A percentile compares a stretch with the other conserved stretches of the same genome.
phyloP scores from a whole-genome alignment of 768 basidiomycete genomes.

The Mycena crocata region DNA sequence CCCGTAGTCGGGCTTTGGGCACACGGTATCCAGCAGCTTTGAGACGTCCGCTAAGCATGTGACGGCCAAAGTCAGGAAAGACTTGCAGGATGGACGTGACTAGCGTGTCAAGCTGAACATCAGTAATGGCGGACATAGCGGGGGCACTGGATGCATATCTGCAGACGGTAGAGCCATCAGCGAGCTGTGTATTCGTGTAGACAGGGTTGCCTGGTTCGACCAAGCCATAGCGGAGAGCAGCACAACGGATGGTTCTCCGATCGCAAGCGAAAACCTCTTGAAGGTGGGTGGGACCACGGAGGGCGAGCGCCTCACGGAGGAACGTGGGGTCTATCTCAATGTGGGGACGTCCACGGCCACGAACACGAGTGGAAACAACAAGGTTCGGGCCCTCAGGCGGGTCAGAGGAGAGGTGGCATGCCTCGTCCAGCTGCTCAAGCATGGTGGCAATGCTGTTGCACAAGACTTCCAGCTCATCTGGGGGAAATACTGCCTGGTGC shows the following conservation, averaged over 20 bases:
- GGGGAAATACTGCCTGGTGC: slow-evolving; percentile 22
- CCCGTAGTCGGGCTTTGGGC: too few relatives aligned
- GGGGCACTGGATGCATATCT: neutral
- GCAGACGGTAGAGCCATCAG: neutral
- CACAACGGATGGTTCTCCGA: slow-evolving; percentile 22
- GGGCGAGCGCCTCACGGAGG: slow-evolving; percentile 37
- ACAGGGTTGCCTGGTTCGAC: slow-evolving; percentile 8
- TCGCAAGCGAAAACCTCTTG: neutral
- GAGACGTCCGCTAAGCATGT: slow-evolving; percentile 41
- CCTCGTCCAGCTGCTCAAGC: slow-evolving; percentile 33
- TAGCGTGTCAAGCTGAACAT: slow-evolving; percentile 39
- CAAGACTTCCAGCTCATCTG: slow-evolving; percentile 31
- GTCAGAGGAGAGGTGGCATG: slow-evolving; percentile 30
- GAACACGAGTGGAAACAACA: neutral
- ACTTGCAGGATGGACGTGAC: slow-evolving; percentile 32
- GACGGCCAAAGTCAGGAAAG: slow-evolving; percentile 41
- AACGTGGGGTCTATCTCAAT: slow-evolving; percentile 39
- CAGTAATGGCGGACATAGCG: slow-evolving; percentile 32
- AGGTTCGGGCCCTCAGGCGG: slow-evolving; percentile 16
- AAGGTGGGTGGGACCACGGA: slow-evolving; percentile 24
- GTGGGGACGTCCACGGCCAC: slow-evolving; percentile 30
- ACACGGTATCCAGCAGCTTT: neutral
- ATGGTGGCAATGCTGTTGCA: slow-evolving; percentile 31
- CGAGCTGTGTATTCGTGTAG: neutral
- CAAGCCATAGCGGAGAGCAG: slow-evolving; percentile 28